These are phyloP conservation scores for Pleurozium schreberi DNA, from an alignment of 225 moss, liverwort and hornwort species.

Conservation along the genomic window DNA sequence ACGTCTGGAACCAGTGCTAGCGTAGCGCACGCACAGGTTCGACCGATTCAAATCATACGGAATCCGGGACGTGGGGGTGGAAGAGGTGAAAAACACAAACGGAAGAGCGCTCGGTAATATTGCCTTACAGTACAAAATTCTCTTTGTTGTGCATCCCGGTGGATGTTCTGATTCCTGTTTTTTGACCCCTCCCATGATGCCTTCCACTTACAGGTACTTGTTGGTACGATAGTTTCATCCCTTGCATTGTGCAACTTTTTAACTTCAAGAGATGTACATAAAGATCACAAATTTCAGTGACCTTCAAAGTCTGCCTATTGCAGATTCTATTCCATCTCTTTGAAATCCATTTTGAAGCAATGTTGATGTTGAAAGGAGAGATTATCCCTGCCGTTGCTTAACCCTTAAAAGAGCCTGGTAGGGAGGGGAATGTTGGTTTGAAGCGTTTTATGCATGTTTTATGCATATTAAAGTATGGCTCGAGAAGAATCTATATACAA, in stretches of 20 bases:
- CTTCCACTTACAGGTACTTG: not conserved
- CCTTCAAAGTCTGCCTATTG: not conserved
- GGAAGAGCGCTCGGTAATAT: constrained; percentile 52
- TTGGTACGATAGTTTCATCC: not conserved
- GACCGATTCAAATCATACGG: constrained; percentile 74
- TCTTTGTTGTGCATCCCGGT: not conserved
- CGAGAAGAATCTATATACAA: not conserved
- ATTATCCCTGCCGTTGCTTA: not conserved
- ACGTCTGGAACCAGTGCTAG: constrained; percentile 40
- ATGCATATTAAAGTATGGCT: not conserved
- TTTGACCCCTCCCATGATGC: not conserved
- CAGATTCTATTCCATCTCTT: not conserved
- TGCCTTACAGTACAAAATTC: not conserved
- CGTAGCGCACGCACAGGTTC: constrained; percentile 75
- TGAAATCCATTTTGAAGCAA: not conserved
- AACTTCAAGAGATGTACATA: not conserved
- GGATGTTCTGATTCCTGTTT: not conserved
- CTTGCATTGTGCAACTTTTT: not conserved
- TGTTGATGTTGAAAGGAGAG: not conserved
- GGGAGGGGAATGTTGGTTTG: not conserved
- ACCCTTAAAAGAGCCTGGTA: not conserved
- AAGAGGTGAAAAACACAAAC: constrained; percentile 83
- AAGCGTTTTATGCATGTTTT: not conserved
- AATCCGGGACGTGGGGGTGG: constrained; percentile 74
- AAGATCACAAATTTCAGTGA: not conserved